These are phyloP conservation scores for Boletus sensibilis DNA, from an alignment of 768 basidiomycete genomes.

Conservation along the genomic window DNA sequence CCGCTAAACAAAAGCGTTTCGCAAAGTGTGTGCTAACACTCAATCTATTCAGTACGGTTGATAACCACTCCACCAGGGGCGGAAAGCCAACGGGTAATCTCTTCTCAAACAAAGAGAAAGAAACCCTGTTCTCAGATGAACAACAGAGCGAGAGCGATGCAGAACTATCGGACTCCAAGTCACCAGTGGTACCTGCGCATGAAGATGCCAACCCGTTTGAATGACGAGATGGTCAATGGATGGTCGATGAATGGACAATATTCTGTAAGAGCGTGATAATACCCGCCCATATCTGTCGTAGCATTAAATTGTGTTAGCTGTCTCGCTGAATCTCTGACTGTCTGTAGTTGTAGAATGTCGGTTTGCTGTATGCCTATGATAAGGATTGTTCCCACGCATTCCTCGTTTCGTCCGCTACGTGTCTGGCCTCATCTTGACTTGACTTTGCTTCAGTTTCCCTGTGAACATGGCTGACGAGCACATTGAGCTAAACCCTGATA, in stretches of 20 bases:
- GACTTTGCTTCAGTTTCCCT: not conserved
- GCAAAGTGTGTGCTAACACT: constrained; percentile 58
- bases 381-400: constrained; percentile 33
- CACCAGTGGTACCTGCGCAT: constrained; percentile 33
- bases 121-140: constrained; percentile 28
- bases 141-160: constrained; percentile 39
- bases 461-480: constrained; percentile 25
- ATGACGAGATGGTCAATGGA: constrained; percentile 2
- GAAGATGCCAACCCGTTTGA: constrained; percentile 77
- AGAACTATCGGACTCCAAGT: constrained; percentile 35
- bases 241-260: constrained; percentile 4
- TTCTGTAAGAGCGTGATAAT: constrained; percentile 30
- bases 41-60: constrained; percentile 4
- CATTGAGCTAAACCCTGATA: constrained; percentile 4
- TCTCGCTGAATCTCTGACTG: constrained; percentile 30
- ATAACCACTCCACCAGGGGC: constrained; percentile 40
- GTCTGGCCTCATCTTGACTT: not conserved
- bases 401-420: constrained; percentile 1
- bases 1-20: constrained; percentile 93
- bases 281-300: constrained; percentile 24
- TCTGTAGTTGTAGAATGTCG: constrained; percentile 26
- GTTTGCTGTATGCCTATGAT: constrained; percentile 20
- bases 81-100: constrained; percentile 60
- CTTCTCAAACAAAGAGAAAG: constrained; percentile 44
- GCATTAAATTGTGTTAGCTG: constrained; percentile 22